Evolutionary conservation across 345 rosid species (phyloP).

Genomic region (Aegle marmelos): DNA sequence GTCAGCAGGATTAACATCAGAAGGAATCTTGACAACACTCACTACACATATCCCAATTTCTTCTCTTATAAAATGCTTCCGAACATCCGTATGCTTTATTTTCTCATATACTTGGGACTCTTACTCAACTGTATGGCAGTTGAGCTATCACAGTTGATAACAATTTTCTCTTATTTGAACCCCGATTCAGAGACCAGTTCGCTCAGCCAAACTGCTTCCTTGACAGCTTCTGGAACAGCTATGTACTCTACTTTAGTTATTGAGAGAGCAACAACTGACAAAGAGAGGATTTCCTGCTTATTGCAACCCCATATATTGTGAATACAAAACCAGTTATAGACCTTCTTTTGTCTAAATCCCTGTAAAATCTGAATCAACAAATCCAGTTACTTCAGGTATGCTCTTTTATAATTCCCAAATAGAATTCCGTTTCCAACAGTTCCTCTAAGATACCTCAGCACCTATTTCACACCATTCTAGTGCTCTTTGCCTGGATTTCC

Average conservation of each 20-base stretch:
- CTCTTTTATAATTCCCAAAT: rapidly evolving
- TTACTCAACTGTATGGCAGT: not conserved
- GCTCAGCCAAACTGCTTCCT: not conserved
- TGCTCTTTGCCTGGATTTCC: too few relatives aligned
- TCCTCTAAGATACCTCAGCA: not conserved
- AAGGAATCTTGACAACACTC: too few relatives aligned
- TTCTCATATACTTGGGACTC: not conserved
- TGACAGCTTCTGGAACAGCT: not conserved
- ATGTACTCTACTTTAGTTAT: not conserved
- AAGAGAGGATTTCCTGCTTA: not conserved
- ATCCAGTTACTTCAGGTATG: rapidly evolving
- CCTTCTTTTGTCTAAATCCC: not conserved
- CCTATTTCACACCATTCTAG: not conserved
- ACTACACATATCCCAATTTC: rapidly evolving
- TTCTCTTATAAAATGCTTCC: too few relatives aligned
- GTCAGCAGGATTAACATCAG: not conserved
- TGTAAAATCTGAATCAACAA: not conserved
- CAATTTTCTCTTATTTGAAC: rapidly evolving
- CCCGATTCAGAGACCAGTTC: not conserved
- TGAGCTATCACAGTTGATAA: not conserved
- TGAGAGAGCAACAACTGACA: not conserved
- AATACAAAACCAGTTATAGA: not conserved
- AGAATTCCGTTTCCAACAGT: rapidly evolving
- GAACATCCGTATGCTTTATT: too few relatives aligned
- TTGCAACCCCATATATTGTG: not conserved